Evolutionary conservation across 441 rosid genomes (phyloP).

Genomic region (Viola pubescens): DNA sequence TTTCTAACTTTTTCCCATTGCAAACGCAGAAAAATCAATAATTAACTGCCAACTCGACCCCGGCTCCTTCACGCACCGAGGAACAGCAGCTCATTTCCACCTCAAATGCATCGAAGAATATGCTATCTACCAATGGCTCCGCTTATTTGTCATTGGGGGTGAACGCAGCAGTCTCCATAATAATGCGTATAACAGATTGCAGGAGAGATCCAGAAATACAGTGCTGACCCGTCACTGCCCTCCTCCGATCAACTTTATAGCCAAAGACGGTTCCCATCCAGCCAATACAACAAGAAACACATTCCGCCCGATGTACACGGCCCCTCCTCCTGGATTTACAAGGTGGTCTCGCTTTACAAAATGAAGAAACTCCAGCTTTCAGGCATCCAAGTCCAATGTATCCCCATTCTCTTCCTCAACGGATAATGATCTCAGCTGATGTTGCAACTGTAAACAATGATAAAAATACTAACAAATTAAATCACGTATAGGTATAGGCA

Average conservation of each 20-base stretch:
- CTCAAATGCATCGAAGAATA: too few relatives aligned
- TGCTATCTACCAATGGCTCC: slow-evolving; percentile 5
- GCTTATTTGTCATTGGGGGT: neutral
- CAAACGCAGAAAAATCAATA: neutral
- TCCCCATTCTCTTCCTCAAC: slow-evolving; percentile 52
- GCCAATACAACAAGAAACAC: slow-evolving; percentile 8
- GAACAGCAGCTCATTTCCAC: neutral
- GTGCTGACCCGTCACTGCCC: slow-evolving; percentile 9
- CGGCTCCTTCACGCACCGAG: neutral
- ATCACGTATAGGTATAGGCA: neutral
- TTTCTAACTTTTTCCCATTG: slow-evolving; percentile 8
- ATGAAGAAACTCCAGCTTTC: slow-evolving; percentile 19
- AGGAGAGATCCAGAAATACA: slow-evolving; percentile 11
- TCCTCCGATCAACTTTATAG: slow-evolving; percentile 7
- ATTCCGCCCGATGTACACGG: slow-evolving; percentile 29
- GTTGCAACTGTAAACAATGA: slow-evolving; percentile 55
- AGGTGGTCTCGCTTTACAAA: slow-evolving; percentile 18
- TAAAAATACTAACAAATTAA: neutral
- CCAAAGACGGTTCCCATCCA: slow-evolving; percentile 9
- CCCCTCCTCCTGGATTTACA: slow-evolving; percentile 24
- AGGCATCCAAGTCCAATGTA: slow-evolving; percentile 30
- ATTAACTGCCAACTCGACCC: neutral
- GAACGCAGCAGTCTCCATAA: slow-evolving; percentile 9
- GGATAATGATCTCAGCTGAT: slow-evolving; percentile 53
- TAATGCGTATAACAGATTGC: slow-evolving; percentile 1